Base-by-base conservation (phyloP, 768 basidiomycete genomes). In the Amyloporia xantha region DNA sequence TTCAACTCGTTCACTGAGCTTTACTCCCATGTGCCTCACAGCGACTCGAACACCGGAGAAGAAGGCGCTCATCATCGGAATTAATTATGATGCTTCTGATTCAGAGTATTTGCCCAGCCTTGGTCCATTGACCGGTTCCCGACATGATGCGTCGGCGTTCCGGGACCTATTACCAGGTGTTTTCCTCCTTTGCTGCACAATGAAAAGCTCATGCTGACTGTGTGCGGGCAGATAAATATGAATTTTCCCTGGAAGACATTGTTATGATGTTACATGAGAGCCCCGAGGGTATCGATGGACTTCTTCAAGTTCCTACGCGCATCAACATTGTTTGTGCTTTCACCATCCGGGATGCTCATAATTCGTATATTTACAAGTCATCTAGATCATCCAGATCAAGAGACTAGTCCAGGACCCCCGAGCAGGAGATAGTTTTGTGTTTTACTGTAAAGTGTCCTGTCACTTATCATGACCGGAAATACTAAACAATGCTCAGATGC, bases 371-470 rank as follows among this genome's bases (percentile, higher is more conserved):
- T n/a, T n/a, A n/a, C 30, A 33, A 7, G 30, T 15, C 30, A 15
- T 7, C 15, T 33, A 33, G 30, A 33, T 33, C 15, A 15, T 15
- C 9, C 49, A 54, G 20, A 49, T 60, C 28, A 17, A 44, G 7
- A 24, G 23, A 13, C 36, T 58, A 25, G 59, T 60, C 0, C 27
- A 43, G 2, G 48, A 20, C 15, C 51, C 53, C 4, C 47, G 24
- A 10, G 39, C 47, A 3, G 44, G 46, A 6, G 59, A 60, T 35
- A 25, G 20, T 1, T 53, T 60, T 12, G 49, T 60, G 13, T 53
- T 58, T 17, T 48, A 43, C 20, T 60, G 59, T 58, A 33, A 21
- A 51, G 28, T n/a, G n/a, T n/a, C n/a, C n/a, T n/a, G n/a, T n/a
- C n/a, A n/a, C n/a, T n/a, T n/a, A n/a, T 15, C 15, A 7, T 33